Evolutionary conservation across 768 basidiomycete genomes (phyloP), one percentile per base, ranked within the genome.

Genomic region (Xanthoconium stramineum): DNA sequence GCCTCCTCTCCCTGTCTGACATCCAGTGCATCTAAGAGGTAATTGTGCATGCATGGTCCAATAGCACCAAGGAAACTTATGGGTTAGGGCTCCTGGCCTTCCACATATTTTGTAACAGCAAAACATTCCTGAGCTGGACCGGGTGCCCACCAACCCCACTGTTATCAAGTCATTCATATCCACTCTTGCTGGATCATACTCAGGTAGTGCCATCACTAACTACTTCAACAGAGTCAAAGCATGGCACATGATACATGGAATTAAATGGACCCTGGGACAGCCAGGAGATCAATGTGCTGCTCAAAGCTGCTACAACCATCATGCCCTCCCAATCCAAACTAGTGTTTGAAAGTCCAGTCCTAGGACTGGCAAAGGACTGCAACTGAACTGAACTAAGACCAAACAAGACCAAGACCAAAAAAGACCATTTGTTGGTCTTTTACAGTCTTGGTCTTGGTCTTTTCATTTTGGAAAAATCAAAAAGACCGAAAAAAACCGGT

Each of bases 161-260:
- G 17, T 36, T 11, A 39, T 50, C 2, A 1, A 28, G 0, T 4
- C n/a, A 1, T 50, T 40, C 42, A 50, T 67, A 1, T 40, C 68
- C 0, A 12, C 44, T 0, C 28, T 63, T 0, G 65, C 61, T 3
- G 67, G 63, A 6, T 28, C 37, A 0, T 61, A 65, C 10, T 44
- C 61, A 0, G 57, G 47, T 3, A 57, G 33, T 0, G 44, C 61
- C 0, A 37, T 69, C 12, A 6, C 28, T 0, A 67, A 60, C 38
- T 69, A 68, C 30, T 6, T 65, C n/a, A 33, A 49, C 0, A 61
- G 58, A 0, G 29, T 70, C 2, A 36, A 55, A 0, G 63, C 69
- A 1, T 71, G 70, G 69, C 69, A 72, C 40, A 55, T 14, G 39
- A 56, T 71, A 0, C 67, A 71, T 37, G 54, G 62, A 1, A 42